Conservation (phyloP, 352 stramenopile species). For the Halophytophthora batemanensis region DNA sequence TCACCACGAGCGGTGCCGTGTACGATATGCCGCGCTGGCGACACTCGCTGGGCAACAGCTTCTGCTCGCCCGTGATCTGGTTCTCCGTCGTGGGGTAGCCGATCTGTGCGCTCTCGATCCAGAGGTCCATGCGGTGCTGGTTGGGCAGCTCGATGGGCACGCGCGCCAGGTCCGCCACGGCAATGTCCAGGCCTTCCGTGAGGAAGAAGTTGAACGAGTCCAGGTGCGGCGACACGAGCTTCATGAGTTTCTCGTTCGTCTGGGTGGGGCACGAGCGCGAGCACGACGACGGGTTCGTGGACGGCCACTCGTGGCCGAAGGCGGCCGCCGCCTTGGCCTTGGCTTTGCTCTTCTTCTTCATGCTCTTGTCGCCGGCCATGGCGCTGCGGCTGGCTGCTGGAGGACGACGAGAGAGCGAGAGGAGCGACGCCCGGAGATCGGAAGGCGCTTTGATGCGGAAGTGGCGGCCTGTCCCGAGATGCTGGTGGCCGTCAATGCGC, state of each 20-base stretch:
- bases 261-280: conserved; percentile 68
- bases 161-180: conserved; percentile 90
- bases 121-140: conserved; percentile 74
- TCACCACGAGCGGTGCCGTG: conserved; percentile 92
- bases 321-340: conserved; percentile 14
- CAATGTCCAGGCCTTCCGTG: conserved; percentile 91
- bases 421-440: conserved; percentile 1
- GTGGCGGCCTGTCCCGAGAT: too few relatives aligned
- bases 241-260: conserved; percentile 82
- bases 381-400: conserved; percentile 5
- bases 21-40: conserved; percentile 96
- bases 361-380: conserved; percentile 49
- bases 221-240: conserved; percentile 95
- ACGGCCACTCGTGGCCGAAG: conserved; percentile 60
- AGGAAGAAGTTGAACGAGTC: conserved; percentile 99
- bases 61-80: conserved; percentile 80
- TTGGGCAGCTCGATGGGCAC: conserved; percentile 90
- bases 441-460: conserved; percentile 19
- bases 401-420: background rate
- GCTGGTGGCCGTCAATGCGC: conserved; percentile 26
- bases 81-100: conserved; percentile 85
- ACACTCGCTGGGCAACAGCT: conserved; percentile 93
- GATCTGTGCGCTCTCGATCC: conserved; percentile 95
- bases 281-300: conserved; percentile 78
- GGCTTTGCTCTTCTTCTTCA: conserved; percentile 43